Evolutionary conservation across 495 filamentous ascomycete genomes (phyloP).

Genomic region (Elasticomyces elasticus): DNA sequence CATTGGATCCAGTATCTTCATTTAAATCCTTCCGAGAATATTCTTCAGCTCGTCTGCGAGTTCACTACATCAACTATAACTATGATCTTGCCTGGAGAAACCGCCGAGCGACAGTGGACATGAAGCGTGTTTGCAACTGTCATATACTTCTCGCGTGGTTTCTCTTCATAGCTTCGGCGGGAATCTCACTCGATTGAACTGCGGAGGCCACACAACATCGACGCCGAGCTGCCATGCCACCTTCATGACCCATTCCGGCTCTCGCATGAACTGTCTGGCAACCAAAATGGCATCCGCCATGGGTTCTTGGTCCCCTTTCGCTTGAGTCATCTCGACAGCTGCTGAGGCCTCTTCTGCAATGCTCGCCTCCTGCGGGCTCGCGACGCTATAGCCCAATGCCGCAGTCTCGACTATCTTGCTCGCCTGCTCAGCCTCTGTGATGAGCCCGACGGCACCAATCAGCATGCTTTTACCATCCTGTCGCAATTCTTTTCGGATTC

Average conservation of each 20-base stretch:
- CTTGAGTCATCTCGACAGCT: slow-evolving; percentile 30
- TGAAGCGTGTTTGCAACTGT: too few relatives aligned
- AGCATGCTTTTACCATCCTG: slow-evolving; percentile 45
- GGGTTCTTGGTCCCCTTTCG: slow-evolving; percentile 26
- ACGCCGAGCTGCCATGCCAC: slow-evolving; percentile 52
- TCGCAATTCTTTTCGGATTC: slow-evolving; percentile 47
- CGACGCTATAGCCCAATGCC: neutral
- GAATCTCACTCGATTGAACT: slow-evolving; percentile 34
- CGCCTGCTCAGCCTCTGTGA: slow-evolving; percentile 44
- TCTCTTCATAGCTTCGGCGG: slow-evolving; percentile 10
- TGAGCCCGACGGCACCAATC: slow-evolving; percentile 65
- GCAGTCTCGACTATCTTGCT: slow-evolving; percentile 22
- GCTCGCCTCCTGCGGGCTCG: slow-evolving; percentile 13
- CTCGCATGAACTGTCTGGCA: slow-evolving; percentile 54
- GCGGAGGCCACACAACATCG: slow-evolving; percentile 43
- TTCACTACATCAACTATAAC: too few relatives aligned
- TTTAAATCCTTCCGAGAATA: too few relatives aligned
- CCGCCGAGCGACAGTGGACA: too few relatives aligned
- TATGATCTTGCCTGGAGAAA: too few relatives aligned
- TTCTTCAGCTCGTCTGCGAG: too few relatives aligned
- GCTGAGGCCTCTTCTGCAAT: slow-evolving; percentile 37
- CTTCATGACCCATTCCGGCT: slow-evolving; percentile 56
- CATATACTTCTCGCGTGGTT: too few relatives aligned
- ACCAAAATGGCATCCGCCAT: slow-evolving; percentile 56
- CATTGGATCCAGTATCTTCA: too few relatives aligned